Percentiles rank a stretch among this genome's conserved stretches.
Evolutionary conservation across 1,284 basidiomycete genomes (phyloP).

Genomic region (Fomes fomentarius): DNA sequence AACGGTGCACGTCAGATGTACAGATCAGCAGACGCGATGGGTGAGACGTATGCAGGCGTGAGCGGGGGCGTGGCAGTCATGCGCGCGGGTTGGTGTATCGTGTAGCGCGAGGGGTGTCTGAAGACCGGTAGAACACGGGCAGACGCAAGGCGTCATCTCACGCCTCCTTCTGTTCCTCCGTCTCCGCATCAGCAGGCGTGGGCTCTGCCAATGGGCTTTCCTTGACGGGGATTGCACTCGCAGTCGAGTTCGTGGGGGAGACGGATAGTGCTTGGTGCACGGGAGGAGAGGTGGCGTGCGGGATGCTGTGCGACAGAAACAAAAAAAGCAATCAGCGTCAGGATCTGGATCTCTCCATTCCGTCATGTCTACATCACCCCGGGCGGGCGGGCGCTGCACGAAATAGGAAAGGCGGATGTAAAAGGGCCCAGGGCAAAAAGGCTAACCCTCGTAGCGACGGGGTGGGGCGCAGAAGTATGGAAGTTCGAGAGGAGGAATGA

Average conservation of each 20-base stretch:
- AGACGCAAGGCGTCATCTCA: not conserved
- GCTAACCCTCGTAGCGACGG: not conserved
- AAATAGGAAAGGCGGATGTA: not conserved
- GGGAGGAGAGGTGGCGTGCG: constrained; percentile 69
- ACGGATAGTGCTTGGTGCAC: constrained; percentile 62
- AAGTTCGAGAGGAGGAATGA: constrained; percentile 3
- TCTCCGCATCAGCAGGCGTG: constrained; percentile 13
- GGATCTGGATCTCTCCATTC: constrained; percentile 13
- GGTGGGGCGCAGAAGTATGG: not conserved
- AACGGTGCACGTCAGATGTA: constrained; percentile 23
- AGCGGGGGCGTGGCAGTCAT: constrained; percentile 11
- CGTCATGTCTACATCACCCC: not conserved
- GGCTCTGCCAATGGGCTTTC: constrained; percentile 59
- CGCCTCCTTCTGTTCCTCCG: constrained; percentile 5
- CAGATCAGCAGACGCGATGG: constrained; percentile 8
- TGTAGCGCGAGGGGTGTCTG: not conserved
- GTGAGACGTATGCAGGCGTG: not conserved
- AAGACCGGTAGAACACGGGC: not conserved
- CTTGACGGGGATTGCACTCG: constrained; percentile 55
- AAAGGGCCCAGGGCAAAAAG: constrained; percentile 1
- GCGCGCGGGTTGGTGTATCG: constrained; percentile 4
- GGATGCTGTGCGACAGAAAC: constrained; percentile 56
- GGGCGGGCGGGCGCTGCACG: not conserved
- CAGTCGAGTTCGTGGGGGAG: constrained; percentile 65
- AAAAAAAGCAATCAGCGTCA: too few relatives aligned